phyloP scores from a whole-genome alignment of 1,139 yeast species.

The Suhomyces bokatorum region DNA sequence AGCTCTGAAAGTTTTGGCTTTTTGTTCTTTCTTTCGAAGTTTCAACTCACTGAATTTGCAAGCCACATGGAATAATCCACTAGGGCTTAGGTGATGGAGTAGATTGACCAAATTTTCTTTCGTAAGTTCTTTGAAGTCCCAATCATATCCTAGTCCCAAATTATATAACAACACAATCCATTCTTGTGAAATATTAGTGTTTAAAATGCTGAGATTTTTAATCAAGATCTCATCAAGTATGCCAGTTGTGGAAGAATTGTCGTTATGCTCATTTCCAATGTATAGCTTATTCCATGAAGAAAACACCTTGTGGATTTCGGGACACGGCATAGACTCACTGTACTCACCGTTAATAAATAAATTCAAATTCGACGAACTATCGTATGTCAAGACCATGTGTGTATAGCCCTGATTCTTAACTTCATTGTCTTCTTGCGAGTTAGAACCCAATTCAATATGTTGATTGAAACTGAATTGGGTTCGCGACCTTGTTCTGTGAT shows the following conservation, averaged over 20 bases:
- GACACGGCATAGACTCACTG: constrained; percentile 48
- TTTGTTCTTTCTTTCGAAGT: constrained; percentile 8
- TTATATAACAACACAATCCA: constrained; percentile 42
- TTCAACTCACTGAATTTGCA: constrained; percentile 27
- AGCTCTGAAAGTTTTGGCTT: not conserved
- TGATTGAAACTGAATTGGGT: constrained; percentile 40
- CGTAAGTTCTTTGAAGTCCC: constrained; percentile 39
- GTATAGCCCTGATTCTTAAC: constrained; percentile 25
- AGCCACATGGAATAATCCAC: constrained; percentile 29
- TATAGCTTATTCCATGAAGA: constrained; percentile 42
- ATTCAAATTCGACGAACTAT: constrained; percentile 37
- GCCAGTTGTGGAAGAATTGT: not conserved
- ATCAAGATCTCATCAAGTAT: constrained; percentile 32
- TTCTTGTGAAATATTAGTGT: constrained; percentile 31
- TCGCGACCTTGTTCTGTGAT: constrained; percentile 26
- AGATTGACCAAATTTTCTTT: constrained; percentile 32
- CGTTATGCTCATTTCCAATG: constrained; percentile 28
- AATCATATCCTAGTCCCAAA: constrained; percentile 40
- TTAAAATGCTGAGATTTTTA: constrained; percentile 35
- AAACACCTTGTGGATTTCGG: constrained; percentile 31
- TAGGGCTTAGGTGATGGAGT: constrained; percentile 32
- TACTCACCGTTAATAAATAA: constrained; percentile 45
- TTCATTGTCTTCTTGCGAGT: not conserved
- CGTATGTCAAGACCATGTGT: constrained; percentile 42
- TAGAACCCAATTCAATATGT: constrained; percentile 15